A percentile compares a stretch with the other conserved stretches of the same genome.
phyloP scores from a whole-genome alignment of 345 rosid genomes.

The Microcos paniculata region DNA sequence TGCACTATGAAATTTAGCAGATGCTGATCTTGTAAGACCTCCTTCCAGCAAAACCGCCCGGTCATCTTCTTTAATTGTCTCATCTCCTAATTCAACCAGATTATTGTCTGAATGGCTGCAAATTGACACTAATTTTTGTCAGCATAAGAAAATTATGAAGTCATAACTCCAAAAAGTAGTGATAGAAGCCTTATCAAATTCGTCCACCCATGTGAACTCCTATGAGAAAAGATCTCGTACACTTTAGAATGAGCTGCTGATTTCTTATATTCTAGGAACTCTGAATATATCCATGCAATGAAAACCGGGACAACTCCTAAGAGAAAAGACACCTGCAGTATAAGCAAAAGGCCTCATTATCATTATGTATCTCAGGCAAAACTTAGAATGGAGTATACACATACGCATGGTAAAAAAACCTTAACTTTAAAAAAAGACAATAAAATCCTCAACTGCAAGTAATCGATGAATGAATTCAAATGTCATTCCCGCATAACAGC shows the following conservation, averaged over 20 bases:
- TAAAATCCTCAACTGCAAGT: neutral
- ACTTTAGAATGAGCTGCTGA: conserved; percentile 56
- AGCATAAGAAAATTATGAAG: conserved; percentile 15
- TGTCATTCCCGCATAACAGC: neutral
- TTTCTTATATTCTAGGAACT: conserved; percentile 72
- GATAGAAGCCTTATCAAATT: conserved; percentile 4
- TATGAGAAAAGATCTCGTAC: conserved; percentile 46
- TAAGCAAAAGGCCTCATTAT: conserved; percentile 21
- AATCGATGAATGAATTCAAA: neutral
- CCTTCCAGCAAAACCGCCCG: conserved; percentile 85
- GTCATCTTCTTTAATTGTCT: conserved; percentile 72
- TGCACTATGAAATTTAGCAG: conserved; percentile 61
- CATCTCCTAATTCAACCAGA: conserved; percentile 72
- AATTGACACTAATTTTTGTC: conserved; percentile 12
- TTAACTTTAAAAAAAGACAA: neutral
- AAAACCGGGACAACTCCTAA: conserved; percentile 80
- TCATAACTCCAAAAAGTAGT: neutral
- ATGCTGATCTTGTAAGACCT: conserved; percentile 78
- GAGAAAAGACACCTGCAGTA: conserved; percentile 78
- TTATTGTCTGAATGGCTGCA: conserved; percentile 91
- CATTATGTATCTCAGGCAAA: conserved; percentile 11
- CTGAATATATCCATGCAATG: conserved; percentile 90
- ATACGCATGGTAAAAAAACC: neutral
- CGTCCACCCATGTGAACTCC: neutral
- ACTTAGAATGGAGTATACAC: neutral